These are phyloP conservation scores for Scutellaria galericulata DNA, from an alignment of 257 asterid species.

Conservation along the genomic window DNA sequence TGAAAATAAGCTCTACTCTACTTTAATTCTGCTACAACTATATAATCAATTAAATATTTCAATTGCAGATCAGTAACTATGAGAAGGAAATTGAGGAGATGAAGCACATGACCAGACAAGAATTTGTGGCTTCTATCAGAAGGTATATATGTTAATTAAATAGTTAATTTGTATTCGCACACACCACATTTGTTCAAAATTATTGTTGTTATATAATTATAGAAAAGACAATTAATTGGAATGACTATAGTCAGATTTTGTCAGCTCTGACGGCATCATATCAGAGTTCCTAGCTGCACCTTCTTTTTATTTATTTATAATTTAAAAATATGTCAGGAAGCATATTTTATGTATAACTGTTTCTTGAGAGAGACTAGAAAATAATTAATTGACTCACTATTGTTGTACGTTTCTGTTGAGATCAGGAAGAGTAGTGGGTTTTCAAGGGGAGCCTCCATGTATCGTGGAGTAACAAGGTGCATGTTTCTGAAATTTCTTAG, in stretches of 20 bases:
- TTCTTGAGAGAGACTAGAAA: too few species aligned
- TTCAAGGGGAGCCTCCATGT: slow-evolving; percentile 93
- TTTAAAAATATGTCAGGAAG: slow-evolving; percentile 28
- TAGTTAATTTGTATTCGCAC: too few species aligned
- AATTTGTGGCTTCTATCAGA: slow-evolving; percentile 92
- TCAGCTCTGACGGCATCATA: slow-evolving; percentile 37
- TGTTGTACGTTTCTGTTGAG: not conserved
- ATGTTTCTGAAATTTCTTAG: not conserved
- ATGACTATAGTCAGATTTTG: slow-evolving; percentile 38
- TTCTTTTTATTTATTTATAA: not conserved
- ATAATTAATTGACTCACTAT: not conserved
- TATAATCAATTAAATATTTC: not conserved
- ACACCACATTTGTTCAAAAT: too few species aligned
- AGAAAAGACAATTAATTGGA: not conserved
- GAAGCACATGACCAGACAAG: slow-evolving; percentile 96
- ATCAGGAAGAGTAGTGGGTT: slow-evolving; percentile 89
- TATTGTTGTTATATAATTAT: too few species aligned
- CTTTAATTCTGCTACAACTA: not conserved
- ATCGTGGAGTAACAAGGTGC: slow-evolving; percentile 93
- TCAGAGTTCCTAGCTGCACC: slow-evolving; percentile 19
- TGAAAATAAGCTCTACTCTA: not conserved
- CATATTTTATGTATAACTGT: too few species aligned
- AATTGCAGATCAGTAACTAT: slow-evolving; percentile 73
- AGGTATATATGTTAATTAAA: slow-evolving; percentile 45
- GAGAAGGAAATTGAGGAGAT: slow-evolving; percentile 93